Evolutionary conservation across 176 grass and related monocot species (phyloP).

Genomic region (Lolium rigidum): DNA sequence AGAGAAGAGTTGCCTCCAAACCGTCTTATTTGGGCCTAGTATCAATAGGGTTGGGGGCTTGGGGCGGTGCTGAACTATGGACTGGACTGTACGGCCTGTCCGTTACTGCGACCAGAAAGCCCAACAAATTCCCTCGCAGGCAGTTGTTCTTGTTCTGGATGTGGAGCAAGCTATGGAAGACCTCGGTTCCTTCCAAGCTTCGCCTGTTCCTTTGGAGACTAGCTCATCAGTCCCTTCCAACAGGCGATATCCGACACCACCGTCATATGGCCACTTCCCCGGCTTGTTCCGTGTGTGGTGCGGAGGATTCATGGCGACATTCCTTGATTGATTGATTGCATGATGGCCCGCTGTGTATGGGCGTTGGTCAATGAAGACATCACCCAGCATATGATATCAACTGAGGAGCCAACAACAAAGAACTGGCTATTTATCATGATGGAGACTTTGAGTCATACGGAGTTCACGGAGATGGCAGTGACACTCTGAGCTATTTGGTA

Average conservation of each 20-base stretch:
- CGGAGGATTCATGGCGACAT: neutral
- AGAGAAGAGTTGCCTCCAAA: too few relatives aligned
- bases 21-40: too few relatives aligned
- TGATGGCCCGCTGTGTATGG: neutral
- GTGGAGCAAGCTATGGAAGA: neutral
- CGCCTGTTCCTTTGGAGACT: neutral
- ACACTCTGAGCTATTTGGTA: neutral
- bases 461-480: neutral
- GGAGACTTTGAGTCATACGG: neutral
- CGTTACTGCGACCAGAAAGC: too few relatives aligned
- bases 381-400: neutral
- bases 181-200: neutral
- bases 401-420: neutral
- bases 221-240: neutral
- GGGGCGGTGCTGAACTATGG: too few relatives aligned
- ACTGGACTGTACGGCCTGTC: too few relatives aligned
- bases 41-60: too few relatives aligned
- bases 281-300: neutral
- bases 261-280: neutral
- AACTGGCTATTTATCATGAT: neutral
- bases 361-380: neutral
- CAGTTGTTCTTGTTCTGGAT: neutral
- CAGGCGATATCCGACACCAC: neutral
- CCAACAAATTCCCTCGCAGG: too few relatives aligned
- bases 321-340: neutral